These are phyloP conservation scores for Coemansia sp. DNA, from an alignment of 192 early-diverging fungal species.

Conservation along the genomic window DNA sequence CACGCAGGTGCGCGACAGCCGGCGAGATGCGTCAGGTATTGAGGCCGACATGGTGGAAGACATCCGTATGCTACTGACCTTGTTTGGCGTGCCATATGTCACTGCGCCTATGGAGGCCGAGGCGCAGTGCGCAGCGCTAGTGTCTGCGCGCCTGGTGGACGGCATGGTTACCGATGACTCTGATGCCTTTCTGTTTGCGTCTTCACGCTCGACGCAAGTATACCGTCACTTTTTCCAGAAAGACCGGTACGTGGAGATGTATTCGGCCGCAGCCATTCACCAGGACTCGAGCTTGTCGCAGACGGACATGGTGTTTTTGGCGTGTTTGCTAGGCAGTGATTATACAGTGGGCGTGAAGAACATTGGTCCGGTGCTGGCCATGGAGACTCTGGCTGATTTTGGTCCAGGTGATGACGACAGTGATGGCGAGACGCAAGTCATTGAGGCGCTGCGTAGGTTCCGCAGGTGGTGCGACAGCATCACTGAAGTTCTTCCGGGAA, in stretches of 20 bases:
- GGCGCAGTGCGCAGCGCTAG: slow-evolving; percentile 86
- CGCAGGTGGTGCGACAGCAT: slow-evolving; percentile 44
- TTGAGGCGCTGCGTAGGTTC: slow-evolving; percentile 27
- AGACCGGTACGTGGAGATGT: slow-evolving; percentile 86
- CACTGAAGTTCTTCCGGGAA: slow-evolving; percentile 49
- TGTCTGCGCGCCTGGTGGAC: slow-evolving; percentile 68
- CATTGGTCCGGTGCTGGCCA: slow-evolving; percentile 80
- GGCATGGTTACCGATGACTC: slow-evolving; percentile 97
- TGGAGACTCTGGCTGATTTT: slow-evolving; percentile 87
- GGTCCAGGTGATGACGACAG: slow-evolving; percentile 19
- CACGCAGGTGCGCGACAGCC: slow-evolving; percentile 27
- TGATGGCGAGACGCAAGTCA: slow-evolving; percentile 27
- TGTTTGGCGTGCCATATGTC: slow-evolving; percentile 95
- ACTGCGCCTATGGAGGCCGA: slow-evolving; percentile 97
- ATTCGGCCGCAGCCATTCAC: slow-evolving; percentile 63
- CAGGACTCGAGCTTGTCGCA: slow-evolving; percentile 67
- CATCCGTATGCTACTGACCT: slow-evolving; percentile 67
- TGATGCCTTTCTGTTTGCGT: slow-evolving; percentile 95
- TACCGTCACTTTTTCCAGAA: slow-evolving; percentile 95
- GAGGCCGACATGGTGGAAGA: slow-evolving; percentile 53
- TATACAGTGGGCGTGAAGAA: slow-evolving; percentile 90
- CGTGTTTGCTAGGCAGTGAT: slow-evolving; percentile 94
- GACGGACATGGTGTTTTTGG: slow-evolving; percentile 75
- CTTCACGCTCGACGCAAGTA: slow-evolving; percentile 52
- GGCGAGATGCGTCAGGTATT: slow-evolving; percentile 37